phyloP scores from a whole-genome alignment of 2,329 filamentous ascomycete genomes.

The Fusarium denticulatum region DNA sequence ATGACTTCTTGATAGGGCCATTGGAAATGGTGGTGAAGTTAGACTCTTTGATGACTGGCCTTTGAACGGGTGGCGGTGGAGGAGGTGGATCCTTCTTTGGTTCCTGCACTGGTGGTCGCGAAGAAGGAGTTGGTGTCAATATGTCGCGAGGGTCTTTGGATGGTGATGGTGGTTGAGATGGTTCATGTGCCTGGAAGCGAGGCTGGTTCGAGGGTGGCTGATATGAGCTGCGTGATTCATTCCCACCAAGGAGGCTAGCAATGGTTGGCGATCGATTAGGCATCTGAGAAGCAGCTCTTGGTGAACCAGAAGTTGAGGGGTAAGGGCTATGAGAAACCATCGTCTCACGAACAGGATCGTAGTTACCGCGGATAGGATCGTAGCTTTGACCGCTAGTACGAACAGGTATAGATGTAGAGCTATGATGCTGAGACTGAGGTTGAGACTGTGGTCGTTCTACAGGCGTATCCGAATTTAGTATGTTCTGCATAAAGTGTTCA shows the following conservation, averaged over 20 bases:
- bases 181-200: conserved; percentile 49
- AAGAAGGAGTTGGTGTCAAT: conserved; percentile 49
- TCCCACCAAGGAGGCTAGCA: conserved; percentile 77
- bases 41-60: conserved; percentile 51
- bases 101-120: conserved; percentile 47
- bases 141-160: conserved; percentile 49
- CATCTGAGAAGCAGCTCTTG: conserved; percentile 54
- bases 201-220: conserved; percentile 43
- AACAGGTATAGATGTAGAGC: conserved; percentile 55
- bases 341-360: conserved; percentile 71
- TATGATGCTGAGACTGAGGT: conserved; percentile 47
- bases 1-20: conserved; percentile 56
- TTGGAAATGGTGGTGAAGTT: conserved; percentile 55
- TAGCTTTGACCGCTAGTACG: conserved; percentile 84
- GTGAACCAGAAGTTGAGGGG: conserved; percentile 58
- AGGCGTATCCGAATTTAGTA: conserved; percentile 62
- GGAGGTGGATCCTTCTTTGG: conserved; percentile 53
- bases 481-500: conserved; percentile 64
- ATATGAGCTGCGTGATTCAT: conserved; percentile 41
- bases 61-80: conserved; percentile 46
- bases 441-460: conserved; percentile 32
- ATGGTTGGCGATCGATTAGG: conserved; percentile 79
- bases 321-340: conserved; percentile 64
- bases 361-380: conserved; percentile 86
- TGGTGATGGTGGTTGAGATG: conserved; percentile 56